A percentile compares a stretch with the other conserved stretches of the same genome.
Evolutionary conservation across 305 asterid genomes (phyloP).

Genomic region (Andrographis paniculata): DNA sequence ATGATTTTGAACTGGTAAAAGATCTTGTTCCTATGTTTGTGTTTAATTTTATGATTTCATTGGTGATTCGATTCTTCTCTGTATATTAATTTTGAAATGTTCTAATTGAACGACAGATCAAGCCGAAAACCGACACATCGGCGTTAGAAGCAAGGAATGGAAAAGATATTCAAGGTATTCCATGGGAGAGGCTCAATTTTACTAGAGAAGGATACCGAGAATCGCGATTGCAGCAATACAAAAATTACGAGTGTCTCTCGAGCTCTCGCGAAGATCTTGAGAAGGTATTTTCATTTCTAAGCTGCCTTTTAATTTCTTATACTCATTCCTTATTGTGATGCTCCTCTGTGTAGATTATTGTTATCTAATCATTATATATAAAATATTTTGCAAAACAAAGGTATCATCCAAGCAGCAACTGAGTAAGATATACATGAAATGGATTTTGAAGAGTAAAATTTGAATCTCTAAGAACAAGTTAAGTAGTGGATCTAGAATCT

Average conservation of each 20-base stretch:
- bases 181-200: constrained; percentile 83
- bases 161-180: constrained; percentile 95
- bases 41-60: background rate
- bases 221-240: constrained; percentile 70
- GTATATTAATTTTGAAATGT: background rate
- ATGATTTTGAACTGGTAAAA: constrained; percentile 50
- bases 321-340: background rate
- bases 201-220: constrained; percentile 71
- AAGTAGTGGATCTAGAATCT: background rate
- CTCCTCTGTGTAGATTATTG: no score
- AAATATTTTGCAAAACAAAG: no score
- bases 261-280: constrained; percentile 33
- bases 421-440: no score
- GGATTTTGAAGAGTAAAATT: no score
- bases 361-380: no score
- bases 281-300: constrained; percentile 42
- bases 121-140: constrained; percentile 62
- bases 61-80: background rate
- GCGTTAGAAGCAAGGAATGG: constrained; percentile 75
- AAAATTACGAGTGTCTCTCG: constrained; percentile 55
- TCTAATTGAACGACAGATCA: constrained; percentile 25
- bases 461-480: background rate
- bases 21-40: background rate
- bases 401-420: no score
- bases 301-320: background rate